Evolutionary conservation across 768 basidiomycete genomes (phyloP).

Genomic region (Mycena leptocephala): DNA sequence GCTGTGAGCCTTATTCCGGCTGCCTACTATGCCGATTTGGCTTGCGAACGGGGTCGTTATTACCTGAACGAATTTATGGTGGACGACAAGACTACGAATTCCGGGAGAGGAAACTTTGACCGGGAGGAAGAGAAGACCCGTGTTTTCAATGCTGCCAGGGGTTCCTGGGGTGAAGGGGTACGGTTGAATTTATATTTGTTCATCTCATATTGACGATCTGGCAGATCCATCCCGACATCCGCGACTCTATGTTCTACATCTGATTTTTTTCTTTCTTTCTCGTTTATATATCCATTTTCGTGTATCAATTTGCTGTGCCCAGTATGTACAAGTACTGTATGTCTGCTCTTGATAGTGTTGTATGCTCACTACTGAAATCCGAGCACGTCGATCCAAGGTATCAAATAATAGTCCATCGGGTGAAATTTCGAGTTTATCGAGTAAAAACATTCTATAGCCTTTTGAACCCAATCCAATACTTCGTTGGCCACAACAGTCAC

Average conservation of each 20-base stretch:
- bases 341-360: too few species aligned
- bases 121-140: constrained; percentile 55
- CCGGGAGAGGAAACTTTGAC: constrained; percentile 50
- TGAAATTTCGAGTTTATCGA: too few species aligned
- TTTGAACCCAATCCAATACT: too few species aligned
- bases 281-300: background rate
- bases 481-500: too few species aligned
- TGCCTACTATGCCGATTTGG: constrained; percentile 88
- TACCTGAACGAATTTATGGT: constrained; percentile 84
- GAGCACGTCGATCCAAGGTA: too few species aligned
- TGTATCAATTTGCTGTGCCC: background rate
- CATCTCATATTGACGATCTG: background rate
- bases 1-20: constrained; percentile 87
- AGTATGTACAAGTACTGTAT: too few species aligned
- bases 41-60: constrained; percentile 85
- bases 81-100: constrained; percentile 62
- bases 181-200: constrained; percentile 34
- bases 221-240: constrained; percentile 70
- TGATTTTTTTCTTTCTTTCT: constrained; percentile 40
- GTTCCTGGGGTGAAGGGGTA: constrained; percentile 70
- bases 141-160: constrained; percentile 62
- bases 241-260: constrained; percentile 85
- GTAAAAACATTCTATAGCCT: too few species aligned
- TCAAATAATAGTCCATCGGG: too few species aligned
- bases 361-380: too few species aligned